phyloP scores from a whole-genome alignment of 169 alveolate species.

The Theileria parva region DNA sequence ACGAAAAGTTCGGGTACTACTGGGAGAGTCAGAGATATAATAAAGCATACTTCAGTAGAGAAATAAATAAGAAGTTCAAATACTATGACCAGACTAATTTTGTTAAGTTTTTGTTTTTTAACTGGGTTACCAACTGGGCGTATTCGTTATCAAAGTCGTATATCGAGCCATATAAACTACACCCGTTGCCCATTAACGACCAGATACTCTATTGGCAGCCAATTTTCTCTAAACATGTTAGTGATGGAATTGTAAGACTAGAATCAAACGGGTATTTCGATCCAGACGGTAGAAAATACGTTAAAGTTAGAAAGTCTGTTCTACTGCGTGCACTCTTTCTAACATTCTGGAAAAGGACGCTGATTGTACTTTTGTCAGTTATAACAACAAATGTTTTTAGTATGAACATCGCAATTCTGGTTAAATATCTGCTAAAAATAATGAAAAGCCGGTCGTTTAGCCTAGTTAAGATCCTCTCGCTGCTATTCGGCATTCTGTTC shows the following conservation, averaged over 20 bases:
- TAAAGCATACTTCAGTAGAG: background rate
- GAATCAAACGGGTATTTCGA: conserved; percentile 18
- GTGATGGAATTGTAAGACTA: conserved; percentile 47
- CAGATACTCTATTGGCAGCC: conserved; percentile 52
- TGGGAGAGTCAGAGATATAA: conserved; percentile 8
- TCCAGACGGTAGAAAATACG: background rate
- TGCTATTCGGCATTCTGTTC: background rate
- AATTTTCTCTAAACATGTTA: conserved; percentile 48
- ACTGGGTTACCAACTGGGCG: conserved; percentile 48
- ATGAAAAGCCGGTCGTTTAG: background rate
- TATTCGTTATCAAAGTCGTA: background rate
- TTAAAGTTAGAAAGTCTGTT: background rate
- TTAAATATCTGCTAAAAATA: background rate
- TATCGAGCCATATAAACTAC: conserved; percentile 23
- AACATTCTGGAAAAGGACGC: conserved; percentile 37
- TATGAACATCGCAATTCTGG: conserved; percentile 28
- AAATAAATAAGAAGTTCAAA: background rate
- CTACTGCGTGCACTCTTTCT: conserved; percentile 25
- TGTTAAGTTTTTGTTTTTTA: conserved; percentile 29
- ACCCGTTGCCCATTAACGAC: conserved; percentile 45
- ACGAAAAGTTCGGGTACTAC: background rate
- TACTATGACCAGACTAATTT: conserved; percentile 15
- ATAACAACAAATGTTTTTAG: conserved; percentile 12
- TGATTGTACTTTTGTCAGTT: conserved; percentile 17
- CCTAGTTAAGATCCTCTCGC: background rate